These are phyloP conservation scores for Cryphonectria carpinicola DNA, from an alignment of 2,329 filamentous ascomycete species.

Conservation along the genomic window DNA sequence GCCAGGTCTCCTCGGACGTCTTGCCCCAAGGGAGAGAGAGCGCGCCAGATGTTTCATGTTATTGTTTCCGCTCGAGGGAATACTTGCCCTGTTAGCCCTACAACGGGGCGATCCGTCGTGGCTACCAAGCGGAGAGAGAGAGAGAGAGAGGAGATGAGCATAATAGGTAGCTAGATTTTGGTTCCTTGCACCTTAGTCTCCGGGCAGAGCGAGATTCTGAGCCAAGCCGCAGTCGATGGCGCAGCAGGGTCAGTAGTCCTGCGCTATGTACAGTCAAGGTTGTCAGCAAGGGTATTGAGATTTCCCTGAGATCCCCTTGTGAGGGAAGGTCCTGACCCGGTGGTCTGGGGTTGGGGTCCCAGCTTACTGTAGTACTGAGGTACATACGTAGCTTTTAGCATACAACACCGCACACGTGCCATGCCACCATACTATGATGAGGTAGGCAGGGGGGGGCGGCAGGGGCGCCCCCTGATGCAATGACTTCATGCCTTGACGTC, in stretches of 20 bases:
- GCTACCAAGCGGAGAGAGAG: not conserved
- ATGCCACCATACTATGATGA: not conserved
- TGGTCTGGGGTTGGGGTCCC: not conserved
- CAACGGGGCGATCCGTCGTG: not conserved
- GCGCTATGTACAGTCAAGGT: not conserved
- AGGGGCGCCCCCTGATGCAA: not conserved
- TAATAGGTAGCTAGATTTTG: not conserved
- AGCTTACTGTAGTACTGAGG: not conserved
- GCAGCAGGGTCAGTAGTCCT: not conserved
- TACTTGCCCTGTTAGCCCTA: not conserved
- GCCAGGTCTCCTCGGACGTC: not conserved
- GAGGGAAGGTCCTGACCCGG: not conserved
- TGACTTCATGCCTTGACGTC: slow-evolving; percentile 10
- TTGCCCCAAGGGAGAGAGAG: not conserved
- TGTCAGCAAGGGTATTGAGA: not conserved
- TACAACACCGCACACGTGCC: not conserved
- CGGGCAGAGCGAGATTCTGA: not conserved
- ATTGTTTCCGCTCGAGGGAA: not conserved
- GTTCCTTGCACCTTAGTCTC: not conserved
- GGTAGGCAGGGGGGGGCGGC: not conserved
- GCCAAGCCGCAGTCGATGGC: not conserved
- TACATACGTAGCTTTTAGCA: not conserved
- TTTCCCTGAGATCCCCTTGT: not conserved
- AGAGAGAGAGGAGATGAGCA: not conserved
- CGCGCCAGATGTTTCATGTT: not conserved